Evolutionary conservation across 2,329 filamentous ascomycete species (phyloP).

Genomic region (Teratosphaeria zuluensis): DNA sequence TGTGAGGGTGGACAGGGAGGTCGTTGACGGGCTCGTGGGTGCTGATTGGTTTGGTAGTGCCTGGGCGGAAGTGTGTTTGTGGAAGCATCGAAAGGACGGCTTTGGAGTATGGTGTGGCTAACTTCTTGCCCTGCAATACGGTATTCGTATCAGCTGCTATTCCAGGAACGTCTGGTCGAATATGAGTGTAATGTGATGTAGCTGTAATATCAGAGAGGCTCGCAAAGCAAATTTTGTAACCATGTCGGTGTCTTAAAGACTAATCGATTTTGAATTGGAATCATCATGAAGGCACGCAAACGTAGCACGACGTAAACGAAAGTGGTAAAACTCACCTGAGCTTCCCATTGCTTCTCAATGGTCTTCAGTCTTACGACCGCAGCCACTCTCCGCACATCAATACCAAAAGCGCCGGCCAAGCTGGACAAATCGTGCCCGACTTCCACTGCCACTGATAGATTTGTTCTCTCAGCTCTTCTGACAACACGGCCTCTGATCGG

Average conservation of each 20-base stretch:
- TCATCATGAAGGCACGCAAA: conserved; percentile 48
- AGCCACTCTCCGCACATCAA: conserved; percentile 75
- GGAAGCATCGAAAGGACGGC: conserved; percentile 76
- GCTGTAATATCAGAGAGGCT: conserved; percentile 56
- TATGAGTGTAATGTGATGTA: not conserved
- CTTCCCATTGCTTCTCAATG: conserved; percentile 68
- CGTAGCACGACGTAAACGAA: not conserved
- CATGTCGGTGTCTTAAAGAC: conserved; percentile 97
- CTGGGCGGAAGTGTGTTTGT: conserved; percentile 42
- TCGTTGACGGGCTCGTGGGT: conserved; percentile 56
- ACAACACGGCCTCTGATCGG: conserved; percentile 61
- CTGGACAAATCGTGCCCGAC: conserved; percentile 60
- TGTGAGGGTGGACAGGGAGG: conserved; percentile 48
- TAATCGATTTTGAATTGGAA: conserved; percentile 79
- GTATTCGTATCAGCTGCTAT: conserved; percentile 3
- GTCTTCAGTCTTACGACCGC: conserved; percentile 80
- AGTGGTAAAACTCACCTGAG: conserved; percentile 54
- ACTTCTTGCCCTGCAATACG: conserved; percentile 55
- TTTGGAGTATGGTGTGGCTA: conserved; percentile 66
- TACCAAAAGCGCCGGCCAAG: conserved; percentile 65
- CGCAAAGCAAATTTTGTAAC: conserved; percentile 72
- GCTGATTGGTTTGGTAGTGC: conserved; percentile 21
- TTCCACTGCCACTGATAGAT: conserved; percentile 61
- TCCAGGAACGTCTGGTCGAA: conserved; percentile 4
- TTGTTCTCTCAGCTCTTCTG: conserved; percentile 60